Conservation (phyloP, 2,329 filamentous ascomycete species). For the Rhynchosporium graminicola region DNA sequence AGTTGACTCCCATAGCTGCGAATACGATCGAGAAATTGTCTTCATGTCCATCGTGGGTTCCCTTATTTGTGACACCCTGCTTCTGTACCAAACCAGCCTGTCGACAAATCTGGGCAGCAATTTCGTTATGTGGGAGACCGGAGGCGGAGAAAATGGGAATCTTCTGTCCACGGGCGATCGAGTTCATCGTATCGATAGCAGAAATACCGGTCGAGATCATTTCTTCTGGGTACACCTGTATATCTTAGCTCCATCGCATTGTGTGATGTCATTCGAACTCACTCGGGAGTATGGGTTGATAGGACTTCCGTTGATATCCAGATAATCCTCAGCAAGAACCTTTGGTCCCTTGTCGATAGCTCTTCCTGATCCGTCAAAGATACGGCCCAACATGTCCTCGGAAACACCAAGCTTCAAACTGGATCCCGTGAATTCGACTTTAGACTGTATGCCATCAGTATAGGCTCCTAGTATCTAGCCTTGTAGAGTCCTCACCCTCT, state of each 20-base stretch:
- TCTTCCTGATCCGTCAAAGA: constrained; percentile 96
- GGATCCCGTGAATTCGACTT: constrained; percentile 95
- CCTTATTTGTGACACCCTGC: constrained; percentile 82
- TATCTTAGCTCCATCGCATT: constrained; percentile 3
- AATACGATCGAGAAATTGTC: constrained; percentile 99
- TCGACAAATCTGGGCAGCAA: constrained; percentile 97
- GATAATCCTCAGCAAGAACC: constrained; percentile 94
- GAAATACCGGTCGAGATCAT: constrained; percentile 99
- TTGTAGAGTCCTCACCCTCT: constrained; percentile 66
- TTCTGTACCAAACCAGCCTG: constrained; percentile 87
- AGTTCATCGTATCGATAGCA: constrained; percentile 98
- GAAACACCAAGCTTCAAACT: constrained; percentile 98
- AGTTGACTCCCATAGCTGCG: constrained; percentile 99
- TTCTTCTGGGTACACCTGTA: constrained; percentile 94
- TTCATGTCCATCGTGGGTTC: constrained; percentile 92
- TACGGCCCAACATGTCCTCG: constrained; percentile 98
- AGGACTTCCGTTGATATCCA: constrained; percentile 98
- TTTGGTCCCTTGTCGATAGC: constrained; percentile 99
- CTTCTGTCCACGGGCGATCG: constrained; percentile 97
- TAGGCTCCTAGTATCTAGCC: neutral
- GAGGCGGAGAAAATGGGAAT: constrained; percentile 99
- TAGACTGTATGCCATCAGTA: constrained; percentile 61
- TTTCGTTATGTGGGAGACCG: constrained; percentile 99
- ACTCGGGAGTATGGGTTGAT: constrained; percentile 98
- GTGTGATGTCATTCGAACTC: constrained; percentile 41